Conservation (phyloP, 75 land plant genomes). For the Cunninghamia lanceolata region DNA sequence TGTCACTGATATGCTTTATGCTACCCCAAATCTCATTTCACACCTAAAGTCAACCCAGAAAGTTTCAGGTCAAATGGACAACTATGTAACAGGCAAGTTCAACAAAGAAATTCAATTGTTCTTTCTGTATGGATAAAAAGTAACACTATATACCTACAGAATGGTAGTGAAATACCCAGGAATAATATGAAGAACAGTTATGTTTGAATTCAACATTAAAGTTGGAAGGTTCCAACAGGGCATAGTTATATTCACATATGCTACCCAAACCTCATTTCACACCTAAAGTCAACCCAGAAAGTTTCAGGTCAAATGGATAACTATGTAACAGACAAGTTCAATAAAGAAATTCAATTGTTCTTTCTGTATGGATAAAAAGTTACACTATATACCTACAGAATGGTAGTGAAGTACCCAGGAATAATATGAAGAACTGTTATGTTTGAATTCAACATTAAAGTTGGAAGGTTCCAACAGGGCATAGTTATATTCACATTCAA, state of each 20-base stretch:
- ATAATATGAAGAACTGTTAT: not conserved
- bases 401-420: not conserved
- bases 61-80: too few relatives aligned
- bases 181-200: not conserved
- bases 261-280: too few relatives aligned
- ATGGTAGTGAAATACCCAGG: not conserved
- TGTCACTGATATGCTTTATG: too few relatives aligned
- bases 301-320: too few relatives aligned
- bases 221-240: not conserved
- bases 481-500: not conserved
- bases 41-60: too few relatives aligned
- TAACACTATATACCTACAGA: not conserved
- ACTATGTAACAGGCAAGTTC: not conserved
- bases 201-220: not conserved
- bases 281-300: too few relatives aligned
- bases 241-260: not conserved
- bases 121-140: not conserved
- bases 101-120: not conserved
- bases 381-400: not conserved
- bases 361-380: not conserved
- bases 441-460: not conserved
- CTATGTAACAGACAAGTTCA: not conserved
- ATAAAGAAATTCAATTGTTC: not conserved
- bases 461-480: not conserved
- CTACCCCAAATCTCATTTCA: too few relatives aligned